phyloP scores from a whole-genome alignment of 371 early-diverging fungal genomes.

The Mortierella sp. region DNA sequence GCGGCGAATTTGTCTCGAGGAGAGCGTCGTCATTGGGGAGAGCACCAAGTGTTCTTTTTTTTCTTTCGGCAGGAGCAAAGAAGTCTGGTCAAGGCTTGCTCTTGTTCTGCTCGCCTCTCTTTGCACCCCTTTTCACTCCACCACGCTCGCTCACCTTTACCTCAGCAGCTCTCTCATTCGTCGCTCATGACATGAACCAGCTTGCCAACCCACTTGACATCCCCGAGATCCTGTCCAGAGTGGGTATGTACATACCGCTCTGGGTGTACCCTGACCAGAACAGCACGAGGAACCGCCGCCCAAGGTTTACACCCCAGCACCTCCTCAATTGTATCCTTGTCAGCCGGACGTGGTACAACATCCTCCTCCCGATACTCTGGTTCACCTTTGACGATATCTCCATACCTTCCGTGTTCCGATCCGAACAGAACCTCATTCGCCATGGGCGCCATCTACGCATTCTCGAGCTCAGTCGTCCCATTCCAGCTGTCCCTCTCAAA shows the following conservation, averaged over 20 bases:
- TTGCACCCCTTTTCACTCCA: background rate
- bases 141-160: background rate
- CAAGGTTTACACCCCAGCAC: slow-evolving; percentile 18
- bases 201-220: slow-evolving; percentile 30
- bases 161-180: background rate
- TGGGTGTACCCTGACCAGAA: slow-evolving; percentile 16
- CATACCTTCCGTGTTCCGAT: background rate
- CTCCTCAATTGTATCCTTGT: slow-evolving; percentile 29
- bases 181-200: slow-evolving; percentile 17
- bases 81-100: background rate
- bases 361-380: slow-evolving; percentile 26
- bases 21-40: background rate
- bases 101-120: background rate
- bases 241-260: slow-evolving; percentile 23
- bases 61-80: background rate
- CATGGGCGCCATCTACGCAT: slow-evolving; percentile 13
- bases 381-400: slow-evolving; percentile 31
- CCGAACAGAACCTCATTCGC: slow-evolving; percentile 1
- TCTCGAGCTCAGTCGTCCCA: slow-evolving; percentile 7
- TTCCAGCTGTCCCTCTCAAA: slow-evolving; percentile 1
- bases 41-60: background rate
- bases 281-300: slow-evolving; percentile 1
- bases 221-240: slow-evolving; percentile 29
- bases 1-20: too few species aligned
- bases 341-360: slow-evolving; percentile 24